phyloP scores from a whole-genome alignment of 1,139 yeast genomes.

The Yamadazyma sp. region DNA sequence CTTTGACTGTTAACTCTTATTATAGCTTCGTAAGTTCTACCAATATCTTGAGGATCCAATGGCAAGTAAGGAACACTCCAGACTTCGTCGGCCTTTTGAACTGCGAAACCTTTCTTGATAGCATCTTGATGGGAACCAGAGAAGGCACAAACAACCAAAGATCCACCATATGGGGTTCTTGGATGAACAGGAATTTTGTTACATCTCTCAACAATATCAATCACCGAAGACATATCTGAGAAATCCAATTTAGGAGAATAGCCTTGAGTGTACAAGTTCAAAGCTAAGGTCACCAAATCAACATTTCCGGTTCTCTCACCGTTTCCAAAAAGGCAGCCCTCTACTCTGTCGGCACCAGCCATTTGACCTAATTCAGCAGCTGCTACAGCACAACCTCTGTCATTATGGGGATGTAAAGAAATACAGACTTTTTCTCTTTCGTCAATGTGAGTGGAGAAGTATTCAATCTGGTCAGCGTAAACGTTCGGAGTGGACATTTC shows the following conservation, averaged over 20 bases:
- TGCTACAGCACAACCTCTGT: slow-evolving; percentile 52
- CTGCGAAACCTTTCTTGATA: slow-evolving; percentile 46
- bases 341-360: slow-evolving; percentile 54
- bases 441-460: slow-evolving; percentile 40
- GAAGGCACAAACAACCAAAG: slow-evolving; percentile 50
- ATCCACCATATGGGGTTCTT: slow-evolving; percentile 51
- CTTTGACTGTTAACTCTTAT: slow-evolving; percentile 52
- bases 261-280: slow-evolving; percentile 49
- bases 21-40: slow-evolving; percentile 51
- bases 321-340: slow-evolving; percentile 50
- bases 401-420: slow-evolving; percentile 50
- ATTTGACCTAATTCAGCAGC: slow-evolving; percentile 49
- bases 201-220: slow-evolving; percentile 46
- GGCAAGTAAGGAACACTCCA: slow-evolving; percentile 52
- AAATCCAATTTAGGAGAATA: slow-evolving; percentile 45
- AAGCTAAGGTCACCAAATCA: slow-evolving; percentile 48
- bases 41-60: slow-evolving; percentile 50
- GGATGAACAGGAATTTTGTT: slow-evolving; percentile 49
- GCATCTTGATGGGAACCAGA: slow-evolving; percentile 54
- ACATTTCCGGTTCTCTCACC: slow-evolving; percentile 55
- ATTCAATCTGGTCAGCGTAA: slow-evolving; percentile 53
- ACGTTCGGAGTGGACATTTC: slow-evolving; percentile 50
- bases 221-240: slow-evolving; percentile 39
- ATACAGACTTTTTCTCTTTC: slow-evolving; percentile 47
- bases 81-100: slow-evolving; percentile 10